Evolutionary conservation across 306 rosid species (phyloP), one percentile per base, ranked within the genome.

Genomic region (Begonia loranthoides): DNA sequence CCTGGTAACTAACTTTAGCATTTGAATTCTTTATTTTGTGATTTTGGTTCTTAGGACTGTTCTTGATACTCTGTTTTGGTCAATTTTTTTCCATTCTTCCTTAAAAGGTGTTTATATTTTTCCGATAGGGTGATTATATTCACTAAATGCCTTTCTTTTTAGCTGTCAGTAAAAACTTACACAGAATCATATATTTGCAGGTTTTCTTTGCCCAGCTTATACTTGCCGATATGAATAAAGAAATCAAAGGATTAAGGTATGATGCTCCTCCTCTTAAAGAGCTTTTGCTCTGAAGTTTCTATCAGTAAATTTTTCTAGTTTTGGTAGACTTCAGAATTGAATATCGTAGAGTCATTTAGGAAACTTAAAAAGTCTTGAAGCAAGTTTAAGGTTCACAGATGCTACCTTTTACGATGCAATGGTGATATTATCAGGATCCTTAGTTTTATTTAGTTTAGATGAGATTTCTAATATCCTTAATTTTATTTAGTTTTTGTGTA

Each of bases 161-260:
- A 48, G 57, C 40, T 62, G 12, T 55, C 63, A 41, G 63, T 54
- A 19, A 52, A 17, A 36, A 39, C 50, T 15, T 17, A 70, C 16
- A 47, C 57, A 56, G 50, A 63, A 55, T 70, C 60, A 49, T 71
- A 33, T 58, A 34, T 67, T 60, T 76, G 80, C 82, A 90, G 97
- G 97, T 90, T 64, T 92, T 92, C 80, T 92, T 92, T 83, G 87
- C 99, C 24, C 99, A 92, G 67, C 93, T 92, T 60, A 70, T 90
- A 70, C 99, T 92, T 61, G 77, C 93, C 15, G 99, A 92, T 74
- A 82, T 86, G 93, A 86, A 86, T 71, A 92, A 86, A 68, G 99
- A 92, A 55, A 87, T 92, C 65, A 92, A 92, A 75, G 99, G 99
- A 74, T 60, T 92, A 73, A 92, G 99, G 99, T 83, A 66, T 59